Percentiles rank a stretch among this genome's conserved stretches.
Evolutionary conservation across 2,329 filamentous ascomycete genomes (phyloP).

Genomic region (Magnaporthales sp.): DNA sequence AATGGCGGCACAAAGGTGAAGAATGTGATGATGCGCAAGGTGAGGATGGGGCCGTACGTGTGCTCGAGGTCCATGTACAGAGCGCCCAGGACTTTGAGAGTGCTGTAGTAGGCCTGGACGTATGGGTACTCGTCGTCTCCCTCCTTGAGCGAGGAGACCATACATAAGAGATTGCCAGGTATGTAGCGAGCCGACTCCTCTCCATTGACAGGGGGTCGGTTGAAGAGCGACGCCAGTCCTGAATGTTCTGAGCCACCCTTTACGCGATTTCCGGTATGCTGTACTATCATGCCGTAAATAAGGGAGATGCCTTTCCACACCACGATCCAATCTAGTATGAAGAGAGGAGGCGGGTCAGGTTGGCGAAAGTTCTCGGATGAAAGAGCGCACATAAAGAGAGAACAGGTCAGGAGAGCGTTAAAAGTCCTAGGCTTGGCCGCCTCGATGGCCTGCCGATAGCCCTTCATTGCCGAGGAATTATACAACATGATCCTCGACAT

Average conservation of each 20-base stretch:
- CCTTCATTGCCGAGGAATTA: conserved; percentile 38
- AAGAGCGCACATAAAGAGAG: conserved; percentile 41
- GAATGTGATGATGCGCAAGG: conserved; percentile 42
- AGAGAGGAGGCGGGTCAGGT: conserved; percentile 32
- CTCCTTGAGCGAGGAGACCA: conserved; percentile 35
- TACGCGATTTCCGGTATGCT: conserved; percentile 25
- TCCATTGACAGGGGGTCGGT: conserved; percentile 38
- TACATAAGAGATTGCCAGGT: conserved; percentile 38
- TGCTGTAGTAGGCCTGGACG: conserved; percentile 32
- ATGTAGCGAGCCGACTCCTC: conserved; percentile 30
- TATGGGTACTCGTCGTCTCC: conserved; percentile 32
- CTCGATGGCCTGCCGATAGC: conserved; percentile 43
- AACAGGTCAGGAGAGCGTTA: conserved; percentile 41
- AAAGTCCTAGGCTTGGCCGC: conserved; percentile 33
- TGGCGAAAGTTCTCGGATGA: conserved; percentile 43
- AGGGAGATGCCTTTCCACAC: conserved; percentile 45
- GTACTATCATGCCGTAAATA: conserved; percentile 33
- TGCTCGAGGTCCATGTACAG: conserved; percentile 38
- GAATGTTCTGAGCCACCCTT: not conserved
- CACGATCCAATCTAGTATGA: conserved; percentile 46
- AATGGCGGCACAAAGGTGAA: conserved; percentile 38
- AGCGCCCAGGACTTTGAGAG: conserved; percentile 40
- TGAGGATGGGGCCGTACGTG: conserved; percentile 34
- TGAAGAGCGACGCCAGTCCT: conserved; percentile 34
- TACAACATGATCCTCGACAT: conserved; percentile 31